Evolutionary conservation across 768 basidiomycete genomes (phyloP), one percentile per base, ranked within the genome.

Genomic region (Dentipellis fragilis): DNA sequence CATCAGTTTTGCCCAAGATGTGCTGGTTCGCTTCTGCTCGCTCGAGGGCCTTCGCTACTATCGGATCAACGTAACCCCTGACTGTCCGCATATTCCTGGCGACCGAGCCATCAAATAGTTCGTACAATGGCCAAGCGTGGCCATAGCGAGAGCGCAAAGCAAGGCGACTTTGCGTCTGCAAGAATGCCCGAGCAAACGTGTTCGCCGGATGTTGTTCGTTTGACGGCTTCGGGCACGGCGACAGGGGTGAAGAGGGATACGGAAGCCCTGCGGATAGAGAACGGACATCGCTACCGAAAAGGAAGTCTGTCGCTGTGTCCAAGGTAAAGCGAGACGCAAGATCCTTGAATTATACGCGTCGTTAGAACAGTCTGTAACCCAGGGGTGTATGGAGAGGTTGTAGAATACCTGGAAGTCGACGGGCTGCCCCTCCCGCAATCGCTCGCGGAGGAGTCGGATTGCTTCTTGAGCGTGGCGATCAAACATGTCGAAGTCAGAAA

Each of bases 271-370:
- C 66, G 8, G 59, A 52, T 19, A 79, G 66, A 40, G 69, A 70
- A 58, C 73, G 39, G 1, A 78, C 68, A 51, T 71, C 69, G 36
- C 64, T 60, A 10, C 74, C 77, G 49, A 80, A 80, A 46, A 80
- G 66, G 58, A 78, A 80, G 54, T 78, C 75, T 1, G 78, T 73
- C 0, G 80, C 78, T 10, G 77, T 71, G 62, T 79, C 77, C 38
- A 79, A 68, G 0, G 76, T 78, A 59, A 79, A 77, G 42, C 75
- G 71, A 0, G 69, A 69, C 40, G 77, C 62, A n/a, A 72, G 57
- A 54, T 79, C 76, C 68, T 79, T 54, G 8, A 29, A 6, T 6
- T 6, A 23, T 7, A 16, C 6, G 57, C 19, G 12, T 38, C 4
- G 10, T 45, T 1, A 29, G 6, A 29, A 29, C 29, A 29, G 6